Conservation (phyloP, 73 alveolate genomes). For the Stentor coeruleus region DNA sequence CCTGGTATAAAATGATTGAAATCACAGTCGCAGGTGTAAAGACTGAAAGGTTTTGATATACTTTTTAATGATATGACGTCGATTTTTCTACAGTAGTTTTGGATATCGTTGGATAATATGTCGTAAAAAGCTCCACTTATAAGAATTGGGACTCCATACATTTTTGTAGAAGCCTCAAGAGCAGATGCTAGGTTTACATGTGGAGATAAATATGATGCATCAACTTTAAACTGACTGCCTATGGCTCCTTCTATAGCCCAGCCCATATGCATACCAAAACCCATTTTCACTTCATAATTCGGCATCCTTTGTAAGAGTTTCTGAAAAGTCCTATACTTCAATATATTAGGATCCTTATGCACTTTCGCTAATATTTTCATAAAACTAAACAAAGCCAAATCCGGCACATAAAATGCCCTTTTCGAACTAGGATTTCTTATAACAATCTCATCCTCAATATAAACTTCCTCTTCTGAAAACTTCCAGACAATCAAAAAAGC, state of each 20-base stretch:
- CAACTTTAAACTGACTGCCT: slow-evolving; percentile 73
- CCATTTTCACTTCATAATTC: slow-evolving; percentile 39
- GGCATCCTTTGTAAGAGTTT: slow-evolving; percentile 31
- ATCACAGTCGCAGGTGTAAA: not conserved
- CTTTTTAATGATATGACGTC: slow-evolving; percentile 15
- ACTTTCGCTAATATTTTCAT: slow-evolving; percentile 24
- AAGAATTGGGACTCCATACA: slow-evolving; percentile 37
- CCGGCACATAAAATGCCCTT: slow-evolving; percentile 48
- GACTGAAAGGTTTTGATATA: not conserved
- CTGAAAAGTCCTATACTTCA: not conserved
- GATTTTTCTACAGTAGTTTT: slow-evolving; percentile 14
- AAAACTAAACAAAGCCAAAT: slow-evolving; percentile 75
- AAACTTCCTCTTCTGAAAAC: slow-evolving; percentile 55
- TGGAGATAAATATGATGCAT: slow-evolving; percentile 79
- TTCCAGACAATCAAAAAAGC: slow-evolving; percentile 88
- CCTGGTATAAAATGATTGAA: not conserved
- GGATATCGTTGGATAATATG: not conserved
- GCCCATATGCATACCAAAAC: slow-evolving; percentile 79
- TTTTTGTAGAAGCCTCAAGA: slow-evolving; percentile 36
- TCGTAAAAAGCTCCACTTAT: slow-evolving; percentile 24
- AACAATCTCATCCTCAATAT: slow-evolving; percentile 56
- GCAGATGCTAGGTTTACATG: slow-evolving; percentile 44
- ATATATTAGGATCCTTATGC: slow-evolving; percentile 24
- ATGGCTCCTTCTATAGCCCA: slow-evolving; percentile 91
- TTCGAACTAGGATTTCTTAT: slow-evolving; percentile 28